Conservation (phyloP, 1,139 yeast genomes). For the Schizosaccharomyces versatilis region DNA sequence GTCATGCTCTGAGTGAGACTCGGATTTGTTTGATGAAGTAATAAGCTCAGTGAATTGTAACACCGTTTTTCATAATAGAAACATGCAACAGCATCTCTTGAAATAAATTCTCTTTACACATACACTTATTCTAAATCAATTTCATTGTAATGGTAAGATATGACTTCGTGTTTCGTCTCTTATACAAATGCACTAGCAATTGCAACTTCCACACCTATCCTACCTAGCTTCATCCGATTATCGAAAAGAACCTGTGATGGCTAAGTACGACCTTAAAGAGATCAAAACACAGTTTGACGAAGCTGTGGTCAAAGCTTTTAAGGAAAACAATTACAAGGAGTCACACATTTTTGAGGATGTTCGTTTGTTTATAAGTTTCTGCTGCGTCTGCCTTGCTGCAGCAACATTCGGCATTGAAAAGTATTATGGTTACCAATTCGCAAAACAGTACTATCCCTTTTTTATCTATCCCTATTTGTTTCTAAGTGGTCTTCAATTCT, state of each 20-base stretch:
- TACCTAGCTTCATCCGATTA: neutral
- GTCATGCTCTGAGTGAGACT: too few relatives aligned
- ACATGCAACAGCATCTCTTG: too few relatives aligned
- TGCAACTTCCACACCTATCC: neutral
- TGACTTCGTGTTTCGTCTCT: too few relatives aligned
- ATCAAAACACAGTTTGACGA: neutral
- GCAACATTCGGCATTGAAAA: slow-evolving; percentile 1
- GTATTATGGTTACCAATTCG: neutral
- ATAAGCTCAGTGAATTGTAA: too few relatives aligned
- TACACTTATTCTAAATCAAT: too few relatives aligned
- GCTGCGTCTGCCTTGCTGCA: neutral
- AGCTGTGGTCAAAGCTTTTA: neutral
- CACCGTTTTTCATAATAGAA: too few relatives aligned
- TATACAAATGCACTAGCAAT: neutral
- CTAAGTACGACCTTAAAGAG: neutral
- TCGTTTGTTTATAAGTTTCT: neutral
- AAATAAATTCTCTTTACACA: too few relatives aligned
- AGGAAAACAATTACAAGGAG: neutral
- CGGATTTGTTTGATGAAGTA: too few relatives aligned
- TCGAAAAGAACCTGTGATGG: neutral
- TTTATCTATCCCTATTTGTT: neutral
- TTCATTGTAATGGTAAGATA: too few relatives aligned
- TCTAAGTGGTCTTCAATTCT: neutral
- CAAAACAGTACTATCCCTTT: neutral
- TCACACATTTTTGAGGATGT: neutral